phyloP scores from a whole-genome alignment of 148 eudicot species.

The Rhododendron williamsianum region DNA sequence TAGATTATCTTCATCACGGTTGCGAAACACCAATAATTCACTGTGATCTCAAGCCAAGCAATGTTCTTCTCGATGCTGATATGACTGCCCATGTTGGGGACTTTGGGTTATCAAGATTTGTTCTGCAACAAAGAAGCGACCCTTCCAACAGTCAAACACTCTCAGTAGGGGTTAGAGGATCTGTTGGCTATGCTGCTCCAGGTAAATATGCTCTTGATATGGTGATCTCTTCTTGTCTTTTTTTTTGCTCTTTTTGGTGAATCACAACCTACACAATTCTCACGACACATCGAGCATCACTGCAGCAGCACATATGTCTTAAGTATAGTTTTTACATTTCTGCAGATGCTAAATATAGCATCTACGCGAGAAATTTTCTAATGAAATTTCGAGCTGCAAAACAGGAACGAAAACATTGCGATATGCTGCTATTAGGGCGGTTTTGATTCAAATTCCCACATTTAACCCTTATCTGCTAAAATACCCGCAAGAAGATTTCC shows the following conservation, averaged over 20 bases:
- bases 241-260: background rate
- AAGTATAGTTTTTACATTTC: background rate
- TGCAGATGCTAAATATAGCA: background rate
- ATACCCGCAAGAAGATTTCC: background rate
- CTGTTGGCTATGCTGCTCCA: constrained; percentile 14
- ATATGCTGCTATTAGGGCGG: background rate
- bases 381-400: background rate
- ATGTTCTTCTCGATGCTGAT: constrained; percentile 13
- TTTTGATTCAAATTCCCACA: too few relatives aligned
- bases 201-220: background rate
- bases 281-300: background rate
- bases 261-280: background rate
- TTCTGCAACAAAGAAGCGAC: background rate
- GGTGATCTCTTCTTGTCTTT: background rate
- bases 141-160: background rate
- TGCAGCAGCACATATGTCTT: background rate
- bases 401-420: background rate
- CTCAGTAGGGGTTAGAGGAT: constrained; percentile 7
- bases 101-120: constrained; percentile 12
- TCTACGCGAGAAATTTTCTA: background rate
- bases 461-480: too few relatives aligned
- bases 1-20: constrained; percentile 12
- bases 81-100: constrained; percentile 13
- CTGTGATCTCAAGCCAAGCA: constrained; percentile 15
- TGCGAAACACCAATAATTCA: constrained; percentile 9